Percentiles rank a stretch among this genome's conserved stretches.
phyloP scores from a whole-genome alignment of 257 asterid species.

The Fraxinus cuspidata region DNA sequence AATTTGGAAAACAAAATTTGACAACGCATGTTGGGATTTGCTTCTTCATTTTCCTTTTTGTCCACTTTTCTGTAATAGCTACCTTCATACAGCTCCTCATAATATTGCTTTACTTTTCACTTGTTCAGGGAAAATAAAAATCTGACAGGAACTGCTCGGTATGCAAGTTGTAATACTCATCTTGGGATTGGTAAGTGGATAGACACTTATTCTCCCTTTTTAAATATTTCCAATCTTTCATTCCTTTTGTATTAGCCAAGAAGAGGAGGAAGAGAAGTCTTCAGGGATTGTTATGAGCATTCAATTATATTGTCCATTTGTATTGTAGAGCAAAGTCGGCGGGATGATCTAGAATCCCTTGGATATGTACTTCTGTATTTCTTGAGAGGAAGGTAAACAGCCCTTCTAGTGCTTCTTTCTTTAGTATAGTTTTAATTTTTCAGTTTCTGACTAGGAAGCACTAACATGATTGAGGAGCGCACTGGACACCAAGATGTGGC shows the following conservation, averaged over 20 bases:
- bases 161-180: conserved; percentile 98
- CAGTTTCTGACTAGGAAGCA: not conserved
- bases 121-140: conserved; percentile 84
- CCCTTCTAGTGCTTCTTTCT: conserved; percentile 13
- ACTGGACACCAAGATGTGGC: not conserved
- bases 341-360: conserved; percentile 94
- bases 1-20: not conserved
- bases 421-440: conserved; percentile 4
- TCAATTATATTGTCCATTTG: conserved; percentile 17
- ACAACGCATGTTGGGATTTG: not conserved
- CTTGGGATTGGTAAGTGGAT: conserved; percentile 79
- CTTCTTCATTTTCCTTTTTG: not conserved
- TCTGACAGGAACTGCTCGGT: conserved; percentile 96
- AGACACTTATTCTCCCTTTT: not conserved
- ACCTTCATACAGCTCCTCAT: conserved; percentile 15
- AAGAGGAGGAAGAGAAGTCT: not conserved
- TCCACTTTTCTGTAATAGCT: conserved; percentile 6
- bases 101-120: conserved; percentile 21
- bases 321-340: conserved; percentile 86
- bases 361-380: conserved; percentile 94
- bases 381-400: conserved; percentile 84
- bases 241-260: conserved; percentile 15
- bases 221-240: not conserved
- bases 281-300: conserved; percentile 18
- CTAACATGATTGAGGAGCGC: not conserved